Conservation (phyloP, 257 asterid species). For the Gentiana dahurica region DNA sequence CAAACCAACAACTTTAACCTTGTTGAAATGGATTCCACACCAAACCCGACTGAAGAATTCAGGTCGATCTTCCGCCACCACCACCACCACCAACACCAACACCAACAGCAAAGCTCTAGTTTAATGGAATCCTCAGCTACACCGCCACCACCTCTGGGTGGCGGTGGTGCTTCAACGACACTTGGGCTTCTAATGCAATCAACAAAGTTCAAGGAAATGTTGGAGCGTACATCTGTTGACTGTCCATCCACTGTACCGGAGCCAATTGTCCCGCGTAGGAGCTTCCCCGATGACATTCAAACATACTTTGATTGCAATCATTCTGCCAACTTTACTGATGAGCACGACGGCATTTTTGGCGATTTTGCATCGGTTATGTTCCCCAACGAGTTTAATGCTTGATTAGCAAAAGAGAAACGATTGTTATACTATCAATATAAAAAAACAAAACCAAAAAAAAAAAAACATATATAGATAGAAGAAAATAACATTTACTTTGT, state of each 20-base stretch:
- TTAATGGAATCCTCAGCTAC: constrained; percentile 14
- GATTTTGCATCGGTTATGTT: constrained; percentile 48
- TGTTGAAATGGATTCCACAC: constrained; percentile 11
- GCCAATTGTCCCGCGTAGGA: constrained; percentile 34
- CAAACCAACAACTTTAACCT: constrained; percentile 9
- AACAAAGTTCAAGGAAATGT: constrained; percentile 56
- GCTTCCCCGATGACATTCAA: constrained; percentile 90
- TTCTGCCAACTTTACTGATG: constrained; percentile 45
- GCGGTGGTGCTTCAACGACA: constrained; percentile 34
- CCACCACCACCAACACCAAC: too few relatives aligned
- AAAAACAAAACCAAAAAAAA: too few relatives aligned
- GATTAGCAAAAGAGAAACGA: too few relatives aligned
- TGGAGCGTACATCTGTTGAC: constrained; percentile 30
- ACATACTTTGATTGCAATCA: constrained; percentile 82
- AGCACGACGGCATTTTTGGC: constrained; percentile 57
- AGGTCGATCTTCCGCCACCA: constrained; percentile 15
- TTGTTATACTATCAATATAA: too few relatives aligned
- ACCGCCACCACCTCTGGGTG: constrained; percentile 11
- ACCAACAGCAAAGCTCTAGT: constrained; percentile 25
- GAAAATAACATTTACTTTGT: too few relatives aligned
- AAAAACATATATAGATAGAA: too few relatives aligned
- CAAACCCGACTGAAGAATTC: constrained; percentile 16
- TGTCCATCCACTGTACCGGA: constrained; percentile 31
- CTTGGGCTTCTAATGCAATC: constrained; percentile 50
- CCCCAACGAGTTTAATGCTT: constrained; percentile 34